Conservation (phyloP, 257 asterid species). For the Forsythia viridissima region DNA sequence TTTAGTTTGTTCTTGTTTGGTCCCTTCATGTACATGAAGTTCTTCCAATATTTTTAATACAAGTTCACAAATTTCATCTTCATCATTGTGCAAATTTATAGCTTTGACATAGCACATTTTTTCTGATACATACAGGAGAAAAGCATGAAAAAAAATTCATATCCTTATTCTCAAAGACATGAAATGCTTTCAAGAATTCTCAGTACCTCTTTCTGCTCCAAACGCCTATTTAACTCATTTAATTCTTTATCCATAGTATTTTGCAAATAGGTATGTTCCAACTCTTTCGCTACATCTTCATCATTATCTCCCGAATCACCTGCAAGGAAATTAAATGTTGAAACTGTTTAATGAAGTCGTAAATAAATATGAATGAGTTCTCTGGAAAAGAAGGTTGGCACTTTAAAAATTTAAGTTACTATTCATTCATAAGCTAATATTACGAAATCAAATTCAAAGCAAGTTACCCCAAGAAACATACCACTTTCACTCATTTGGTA, state of each 20-base stretch:
- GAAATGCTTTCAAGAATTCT: constrained; percentile 14
- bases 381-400: not conserved
- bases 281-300: constrained; percentile 87
- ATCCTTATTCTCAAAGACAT: not conserved
- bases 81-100: not conserved
- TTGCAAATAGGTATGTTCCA: constrained; percentile 95
- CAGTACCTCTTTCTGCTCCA: constrained; percentile 90
- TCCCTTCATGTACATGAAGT: not conserved
- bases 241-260: constrained; percentile 92
- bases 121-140: not conserved
- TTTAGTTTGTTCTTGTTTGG: not conserved
- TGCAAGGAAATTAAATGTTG: constrained; percentile 28
- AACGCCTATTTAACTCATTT: constrained; percentile 72
- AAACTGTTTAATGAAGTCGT: not conserved
- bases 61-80: not conserved
- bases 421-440: not conserved
- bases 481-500: constrained; percentile 93
- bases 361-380: constrained; percentile 1
- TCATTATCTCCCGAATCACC: constrained; percentile 89
- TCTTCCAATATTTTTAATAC: not conserved
- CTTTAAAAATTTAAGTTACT: not conserved
- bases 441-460: constrained; percentile 4
- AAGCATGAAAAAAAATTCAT: not conserved
- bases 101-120: not conserved
- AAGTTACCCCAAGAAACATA: constrained; percentile 40